Evolutionary conservation across 2,329 filamentous ascomycete species (phyloP), one percentile per base, ranked within the genome.

Genomic region (Epichloe sylvatica): DNA sequence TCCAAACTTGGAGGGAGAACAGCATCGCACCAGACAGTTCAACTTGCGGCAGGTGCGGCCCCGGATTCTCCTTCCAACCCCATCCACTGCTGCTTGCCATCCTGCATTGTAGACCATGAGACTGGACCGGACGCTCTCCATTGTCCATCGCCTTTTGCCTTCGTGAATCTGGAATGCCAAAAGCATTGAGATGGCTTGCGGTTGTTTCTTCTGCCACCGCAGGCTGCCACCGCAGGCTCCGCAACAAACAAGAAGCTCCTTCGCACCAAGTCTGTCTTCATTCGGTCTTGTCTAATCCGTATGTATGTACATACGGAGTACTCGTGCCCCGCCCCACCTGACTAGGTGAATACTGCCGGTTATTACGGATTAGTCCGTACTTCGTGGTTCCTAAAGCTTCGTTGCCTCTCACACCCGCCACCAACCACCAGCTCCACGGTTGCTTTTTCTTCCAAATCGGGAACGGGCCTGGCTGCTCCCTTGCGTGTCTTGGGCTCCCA

Each of bases 401-500:
- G 44, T 7, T n/a, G 25, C 19, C 17, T 17, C 1, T 17, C 17
- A 17, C 17, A 17, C 17, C 38, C 12, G 37, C 33, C 17, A 21
- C 30, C 43, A 47, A 5, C 33, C 13, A n/a, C 43, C 15, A n/a
- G 5, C 35, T 8, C 6, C 15, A 7, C 17, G 6, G n/a, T 45
- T 51, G 19, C 45, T 51, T 48, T 51, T 51, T 11, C 25, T 37
- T n/a, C 34, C 40, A 9, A 40, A 44, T 43, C 25, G 34, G 23
- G 40, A 43, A 37, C 34, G 21, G 35, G 25, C 35, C 8, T 45
- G 13, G 23, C 21, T 23, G 15, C 44, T 49, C 49, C 52, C 49
- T 52, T 43, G 42, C 49, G 13, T 53, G 37, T 19, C 34, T 52
- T 7, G 38, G 41, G 21, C 46, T 17, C 25, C 49, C 30, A 46